Conservation (phyloP, 2,329 filamentous ascomycete species). For the Cladorrhinum sp. region DNA sequence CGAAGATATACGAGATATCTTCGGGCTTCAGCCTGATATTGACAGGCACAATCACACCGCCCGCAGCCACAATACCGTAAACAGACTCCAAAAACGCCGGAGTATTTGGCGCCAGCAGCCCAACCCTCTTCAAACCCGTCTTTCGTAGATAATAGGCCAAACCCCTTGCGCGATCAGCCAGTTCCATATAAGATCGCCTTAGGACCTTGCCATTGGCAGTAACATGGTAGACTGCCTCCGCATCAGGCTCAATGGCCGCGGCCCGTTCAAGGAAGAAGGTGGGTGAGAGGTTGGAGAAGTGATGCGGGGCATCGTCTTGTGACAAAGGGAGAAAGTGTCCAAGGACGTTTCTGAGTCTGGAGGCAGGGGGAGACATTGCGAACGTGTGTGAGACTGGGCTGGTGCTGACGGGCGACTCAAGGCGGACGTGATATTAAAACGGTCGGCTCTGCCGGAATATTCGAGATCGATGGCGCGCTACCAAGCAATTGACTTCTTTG, state of each 20-base stretch:
- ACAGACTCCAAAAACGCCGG: slow-evolving; percentile 90
- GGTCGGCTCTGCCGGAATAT: neutral
- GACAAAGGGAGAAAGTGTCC: slow-evolving; percentile 34
- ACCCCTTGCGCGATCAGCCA: slow-evolving; percentile 81
- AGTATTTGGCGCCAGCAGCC: slow-evolving; percentile 87
- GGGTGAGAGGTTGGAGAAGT: slow-evolving; percentile 78
- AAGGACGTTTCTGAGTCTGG: slow-evolving; percentile 27
- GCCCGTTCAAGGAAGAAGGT: slow-evolving; percentile 81
- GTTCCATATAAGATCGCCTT: slow-evolving; percentile 73
- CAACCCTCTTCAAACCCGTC: slow-evolving; percentile 70
- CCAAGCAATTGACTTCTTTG: neutral
- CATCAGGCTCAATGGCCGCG: slow-evolving; percentile 81
- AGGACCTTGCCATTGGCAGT: slow-evolving; percentile 73
- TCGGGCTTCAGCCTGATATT: slow-evolving; percentile 69
- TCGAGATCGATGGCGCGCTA: neutral
- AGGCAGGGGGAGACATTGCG: slow-evolving; percentile 24
- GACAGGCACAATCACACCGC: slow-evolving; percentile 68
- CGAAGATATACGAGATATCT: slow-evolving; percentile 88
- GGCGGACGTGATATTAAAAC: neutral
- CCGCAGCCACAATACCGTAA: slow-evolving; percentile 80
- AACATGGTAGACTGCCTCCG: slow-evolving; percentile 79
- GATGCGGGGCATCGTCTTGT: slow-evolving; percentile 52
- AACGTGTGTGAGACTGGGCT: neutral
- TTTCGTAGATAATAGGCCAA: slow-evolving; percentile 84
- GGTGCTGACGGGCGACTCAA: too few relatives aligned